Evolutionary conservation across 768 basidiomycete species (phyloP).

Genomic region (Tephrocybe sp.): DNA sequence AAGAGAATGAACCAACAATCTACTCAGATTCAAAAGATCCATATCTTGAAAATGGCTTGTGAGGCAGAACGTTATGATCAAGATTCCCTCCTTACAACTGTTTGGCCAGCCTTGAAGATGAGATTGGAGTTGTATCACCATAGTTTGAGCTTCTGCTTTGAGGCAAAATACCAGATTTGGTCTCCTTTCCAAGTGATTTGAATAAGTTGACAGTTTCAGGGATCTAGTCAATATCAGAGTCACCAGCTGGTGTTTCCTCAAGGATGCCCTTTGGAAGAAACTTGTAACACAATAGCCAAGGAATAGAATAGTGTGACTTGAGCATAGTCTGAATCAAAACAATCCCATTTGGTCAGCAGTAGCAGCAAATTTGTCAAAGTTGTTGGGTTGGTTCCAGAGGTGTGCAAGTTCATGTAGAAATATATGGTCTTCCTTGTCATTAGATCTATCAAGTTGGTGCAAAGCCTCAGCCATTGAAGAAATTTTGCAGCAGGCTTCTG

Average conservation of each 20-base stretch:
- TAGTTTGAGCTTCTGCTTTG: conserved; percentile 87
- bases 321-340: too few relatives aligned
- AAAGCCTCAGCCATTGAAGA: too few relatives aligned
- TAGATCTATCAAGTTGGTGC: background rate
- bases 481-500: conserved; percentile 66
- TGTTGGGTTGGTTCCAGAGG: conserved; percentile 5
- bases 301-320: conserved; percentile 91
- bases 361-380: conserved; percentile 2
- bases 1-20: conserved; percentile 80
- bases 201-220: conserved; percentile 87
- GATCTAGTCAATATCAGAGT: conserved; percentile 80
- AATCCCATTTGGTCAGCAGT: background rate
- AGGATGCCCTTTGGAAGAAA: conserved; percentile 79
- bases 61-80: background rate
- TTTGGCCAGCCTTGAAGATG: conserved; percentile 77
- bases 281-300: conserved; percentile 86
- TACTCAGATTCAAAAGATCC: conserved; percentile 81
- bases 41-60: conserved; percentile 57
- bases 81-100: conserved; percentile 42
- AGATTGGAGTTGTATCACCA: conserved; percentile 84
- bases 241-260: conserved; percentile 68
- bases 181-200: conserved; percentile 82
- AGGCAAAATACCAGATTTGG: conserved; percentile 84
- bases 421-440: conserved; percentile 10
- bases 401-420: conserved; percentile 12